A percentile compares a stretch with the other conserved stretches of the same genome.
Conservation (phyloP, 192 early-diverging fungal species). For the Backusella luteola region DNA sequence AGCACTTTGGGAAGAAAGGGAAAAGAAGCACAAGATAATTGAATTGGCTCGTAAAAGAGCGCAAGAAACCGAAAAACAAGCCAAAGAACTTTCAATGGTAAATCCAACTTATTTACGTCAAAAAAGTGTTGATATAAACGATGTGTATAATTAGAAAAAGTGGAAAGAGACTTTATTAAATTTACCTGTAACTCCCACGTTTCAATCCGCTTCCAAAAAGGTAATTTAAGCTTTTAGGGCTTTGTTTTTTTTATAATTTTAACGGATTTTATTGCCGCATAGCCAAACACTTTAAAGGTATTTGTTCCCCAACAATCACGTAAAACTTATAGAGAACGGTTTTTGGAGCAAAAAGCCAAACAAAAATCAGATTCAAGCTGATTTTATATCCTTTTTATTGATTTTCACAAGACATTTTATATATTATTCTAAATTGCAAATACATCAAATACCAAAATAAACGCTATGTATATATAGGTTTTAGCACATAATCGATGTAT, state of each 20-base stretch:
- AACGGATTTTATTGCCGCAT: background rate
- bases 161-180: constrained; percentile 17
- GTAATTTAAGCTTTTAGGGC: background rate
- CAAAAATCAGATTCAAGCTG: background rate
- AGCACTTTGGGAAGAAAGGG: constrained; percentile 12
- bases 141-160: constrained; percentile 3
- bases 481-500: background rate
- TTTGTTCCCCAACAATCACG: constrained; percentile 9
- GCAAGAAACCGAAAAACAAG: constrained; percentile 13
- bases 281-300: background rate
- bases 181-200: constrained; percentile 10
- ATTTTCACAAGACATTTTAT: background rate
- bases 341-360: constrained; percentile 6
- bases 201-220: background rate
- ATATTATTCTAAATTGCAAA: background rate
- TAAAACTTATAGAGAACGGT: constrained; percentile 10
- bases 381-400: background rate
- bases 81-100: constrained; percentile 16
- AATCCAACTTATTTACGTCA: background rate
- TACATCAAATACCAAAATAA: background rate
- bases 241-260: background rate
- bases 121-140: constrained; percentile 1
- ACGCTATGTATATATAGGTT: background rate
- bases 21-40: background rate
- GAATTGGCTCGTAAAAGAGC: background rate